Percentiles rank a stretch among this genome's conserved stretches.
Conservation (phyloP, 495 filamentous ascomycete species). For the Podospora didyma region DNA sequence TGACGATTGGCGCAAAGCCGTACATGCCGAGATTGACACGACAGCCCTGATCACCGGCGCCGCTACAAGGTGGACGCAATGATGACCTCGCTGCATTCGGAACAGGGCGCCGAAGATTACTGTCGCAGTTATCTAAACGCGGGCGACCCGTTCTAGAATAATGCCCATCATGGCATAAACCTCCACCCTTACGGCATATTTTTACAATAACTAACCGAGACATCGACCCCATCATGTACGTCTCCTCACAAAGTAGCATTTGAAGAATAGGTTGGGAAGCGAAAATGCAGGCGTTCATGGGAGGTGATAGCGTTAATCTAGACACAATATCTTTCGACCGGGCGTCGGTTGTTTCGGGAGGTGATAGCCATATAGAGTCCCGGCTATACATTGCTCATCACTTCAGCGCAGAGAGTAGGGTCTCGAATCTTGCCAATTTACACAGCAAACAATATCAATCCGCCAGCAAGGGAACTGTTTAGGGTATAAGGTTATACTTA, state of each 20-base stretch:
- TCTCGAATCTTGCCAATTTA: too few relatives aligned
- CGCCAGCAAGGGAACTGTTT: too few relatives aligned
- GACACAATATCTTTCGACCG: too few relatives aligned
- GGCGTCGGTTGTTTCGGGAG: too few relatives aligned
- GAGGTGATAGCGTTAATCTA: too few relatives aligned
- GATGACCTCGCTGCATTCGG: conserved; percentile 23
- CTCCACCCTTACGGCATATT: conserved; percentile 32
- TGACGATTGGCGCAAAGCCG: conserved; percentile 9
- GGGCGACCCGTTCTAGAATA: conserved; percentile 12
- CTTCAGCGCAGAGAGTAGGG: too few relatives aligned
- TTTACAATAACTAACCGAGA: conserved; percentile 26
- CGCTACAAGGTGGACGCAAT: conserved; percentile 31
- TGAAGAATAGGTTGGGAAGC: neutral
- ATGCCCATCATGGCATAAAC: conserved; percentile 16
- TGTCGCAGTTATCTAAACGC: neutral
- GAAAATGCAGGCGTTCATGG: neutral
- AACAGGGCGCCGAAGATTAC: neutral
- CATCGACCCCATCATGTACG: conserved; percentile 13
- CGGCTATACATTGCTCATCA: too few relatives aligned
- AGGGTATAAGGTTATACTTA: too few relatives aligned
- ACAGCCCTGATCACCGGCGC: conserved; percentile 19
- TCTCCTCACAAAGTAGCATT: conserved; percentile 20
- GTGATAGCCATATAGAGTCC: too few relatives aligned
- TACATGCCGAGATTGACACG: conserved; percentile 23
- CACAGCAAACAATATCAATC: too few relatives aligned